A percentile compares a stretch with the other conserved stretches of the same genome.
phyloP scores from a whole-genome alignment of 371 early-diverging fungal species.

The Mucor irregularis region DNA sequence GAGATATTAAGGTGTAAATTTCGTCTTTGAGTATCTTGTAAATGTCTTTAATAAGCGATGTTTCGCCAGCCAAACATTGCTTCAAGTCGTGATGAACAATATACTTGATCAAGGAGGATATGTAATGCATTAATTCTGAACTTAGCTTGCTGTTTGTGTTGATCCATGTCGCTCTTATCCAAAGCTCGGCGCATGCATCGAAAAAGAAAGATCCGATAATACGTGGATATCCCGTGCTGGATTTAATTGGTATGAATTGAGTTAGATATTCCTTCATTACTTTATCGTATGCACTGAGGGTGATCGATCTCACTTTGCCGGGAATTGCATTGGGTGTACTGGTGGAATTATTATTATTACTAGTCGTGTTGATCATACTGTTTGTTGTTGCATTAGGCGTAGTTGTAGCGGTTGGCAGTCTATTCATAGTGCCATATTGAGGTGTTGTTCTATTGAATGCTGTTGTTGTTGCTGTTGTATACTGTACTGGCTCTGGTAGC shows the following conservation, averaged over 20 bases:
- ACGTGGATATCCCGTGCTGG: neutral
- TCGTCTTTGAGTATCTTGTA: conserved; percentile 23
- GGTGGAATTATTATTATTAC: neutral
- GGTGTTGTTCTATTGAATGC: neutral
- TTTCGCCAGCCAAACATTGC: neutral
- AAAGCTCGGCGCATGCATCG: conserved; percentile 33
- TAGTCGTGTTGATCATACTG: neutral
- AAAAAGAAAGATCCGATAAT: conserved; percentile 25
- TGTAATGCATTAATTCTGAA: conserved; percentile 20
- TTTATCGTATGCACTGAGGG: conserved; percentile 16
- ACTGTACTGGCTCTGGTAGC: neutral
- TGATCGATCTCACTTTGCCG: conserved; percentile 17
- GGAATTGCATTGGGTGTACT: neutral
- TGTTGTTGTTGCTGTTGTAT: neutral
- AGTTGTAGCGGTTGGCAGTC: neutral
- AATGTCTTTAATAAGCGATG: neutral
- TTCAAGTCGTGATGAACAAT: conserved; percentile 31
- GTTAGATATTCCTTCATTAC: conserved; percentile 26
- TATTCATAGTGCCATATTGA: too few species aligned
- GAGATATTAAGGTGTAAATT: conserved; percentile 32
- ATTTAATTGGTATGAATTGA: conserved; percentile 15
- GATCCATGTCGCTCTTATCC: conserved; percentile 38
- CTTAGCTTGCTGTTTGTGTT: conserved; percentile 15
- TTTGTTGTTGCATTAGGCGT: neutral
- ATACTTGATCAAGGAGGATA: conserved; percentile 26